Evolutionary conservation across 164 flowering plant genomes (phyloP), one percentile per base, ranked within the genome.

Genomic region (Piper longum): DNA sequence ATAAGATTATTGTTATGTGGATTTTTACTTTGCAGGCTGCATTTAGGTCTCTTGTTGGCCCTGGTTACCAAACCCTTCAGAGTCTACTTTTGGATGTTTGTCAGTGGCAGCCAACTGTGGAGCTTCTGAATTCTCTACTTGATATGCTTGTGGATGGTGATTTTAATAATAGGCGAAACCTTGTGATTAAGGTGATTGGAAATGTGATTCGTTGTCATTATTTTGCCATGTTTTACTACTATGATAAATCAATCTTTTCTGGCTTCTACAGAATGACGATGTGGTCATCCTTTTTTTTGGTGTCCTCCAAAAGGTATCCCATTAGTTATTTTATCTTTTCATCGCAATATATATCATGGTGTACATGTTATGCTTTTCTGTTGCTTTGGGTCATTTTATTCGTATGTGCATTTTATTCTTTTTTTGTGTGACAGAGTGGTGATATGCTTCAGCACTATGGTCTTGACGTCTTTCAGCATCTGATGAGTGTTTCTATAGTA

Each of bases 131-230:
- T 80, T 85, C 91, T n/a, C 75, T 95, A 55, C 91, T 95, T 67
- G 99, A 95, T 72, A 87, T 95, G 99, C 90, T 95, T 69, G 93
- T 86, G 67, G 99, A 95, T 83, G 99, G 99, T 41, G 81, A 77
- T 52, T 95, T 88, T 81, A 90, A 89, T 72, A 61, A 74, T 18
- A 82, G 81, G 65, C 69, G 63, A 36, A 78, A 60, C 68, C 76
- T 83, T 71, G 71, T 80, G n/a, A 86, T 91, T 75, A 81, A 89
- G 91, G 99, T 93, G 70, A 68, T 4, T 48, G 40, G 45, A 39
- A 26, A 14, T 54, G 36, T 44, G 4, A 6, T 54, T n/a, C 0
- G 3, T 8, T 19, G 4, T 19, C 18, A 6, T 55, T 2, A 41
- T 55, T 16, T 58, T 8, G 17, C 56, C 40, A 55, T 42, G 26